These are phyloP conservation scores for Ustilago curta DNA, from an alignment of 1,284 basidiomycete species.

Conservation along the genomic window DNA sequence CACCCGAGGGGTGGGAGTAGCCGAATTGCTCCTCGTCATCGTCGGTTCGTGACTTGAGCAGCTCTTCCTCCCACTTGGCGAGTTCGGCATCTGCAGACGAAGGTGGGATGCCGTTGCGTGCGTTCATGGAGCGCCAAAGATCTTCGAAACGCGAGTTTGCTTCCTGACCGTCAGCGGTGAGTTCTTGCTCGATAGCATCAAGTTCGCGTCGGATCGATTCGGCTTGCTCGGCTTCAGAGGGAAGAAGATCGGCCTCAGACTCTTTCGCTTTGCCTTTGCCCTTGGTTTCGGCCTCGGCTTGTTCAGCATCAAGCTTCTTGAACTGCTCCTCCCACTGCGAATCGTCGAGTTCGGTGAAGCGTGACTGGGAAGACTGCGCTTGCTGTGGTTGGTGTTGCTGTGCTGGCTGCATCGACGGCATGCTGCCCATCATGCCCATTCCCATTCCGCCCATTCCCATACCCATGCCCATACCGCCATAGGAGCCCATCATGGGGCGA, in stretches of 20 bases:
- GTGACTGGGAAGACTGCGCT: constrained; percentile 29
- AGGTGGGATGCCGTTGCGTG: constrained; percentile 45
- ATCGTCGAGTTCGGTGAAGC: constrained; percentile 64
- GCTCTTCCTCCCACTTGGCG: constrained; percentile 79
- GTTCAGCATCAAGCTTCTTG: constrained; percentile 60
- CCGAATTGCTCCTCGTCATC: constrained; percentile 67
- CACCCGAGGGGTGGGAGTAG: constrained; percentile 70
- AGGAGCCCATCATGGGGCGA: constrained; percentile 49
- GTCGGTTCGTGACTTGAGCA: constrained; percentile 75
- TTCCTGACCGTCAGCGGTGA: constrained; percentile 54
- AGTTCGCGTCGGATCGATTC: constrained; percentile 58
- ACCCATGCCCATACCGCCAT: constrained; percentile 43
- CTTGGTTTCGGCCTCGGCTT: constrained; percentile 55
- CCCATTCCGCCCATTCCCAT: constrained; percentile 56
- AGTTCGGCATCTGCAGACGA: constrained; percentile 67
- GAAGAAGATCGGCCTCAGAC: constrained; percentile 35
- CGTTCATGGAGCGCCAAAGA: constrained; percentile 66
- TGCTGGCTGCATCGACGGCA: constrained; percentile 32
- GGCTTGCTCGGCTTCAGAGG: constrained; percentile 62
- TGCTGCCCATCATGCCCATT: constrained; percentile 50
- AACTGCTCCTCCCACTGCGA: constrained; percentile 66
- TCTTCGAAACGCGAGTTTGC: constrained; percentile 64
- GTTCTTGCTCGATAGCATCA: constrained; percentile 60
- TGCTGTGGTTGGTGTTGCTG: constrained; percentile 30
- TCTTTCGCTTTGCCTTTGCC: constrained; percentile 61